Conservation (phyloP, 495 filamentous ascomycete genomes). For the Xylaria grammica region DNA sequence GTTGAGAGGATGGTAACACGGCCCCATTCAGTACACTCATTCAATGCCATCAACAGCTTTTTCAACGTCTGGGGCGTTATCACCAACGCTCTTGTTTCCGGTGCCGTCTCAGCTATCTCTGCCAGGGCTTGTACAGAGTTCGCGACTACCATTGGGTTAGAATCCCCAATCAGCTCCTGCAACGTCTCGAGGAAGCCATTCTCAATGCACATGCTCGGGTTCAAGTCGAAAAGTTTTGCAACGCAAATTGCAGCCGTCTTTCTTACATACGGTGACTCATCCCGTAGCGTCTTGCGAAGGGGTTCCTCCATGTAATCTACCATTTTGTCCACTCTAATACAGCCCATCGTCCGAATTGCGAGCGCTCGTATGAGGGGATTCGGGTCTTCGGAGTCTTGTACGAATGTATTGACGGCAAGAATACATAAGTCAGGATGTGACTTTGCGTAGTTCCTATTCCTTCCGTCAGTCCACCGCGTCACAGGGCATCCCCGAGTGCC, state of each 20-base stretch:
- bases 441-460: conserved; percentile 95
- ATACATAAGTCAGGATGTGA: conserved; percentile 99
- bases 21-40: conserved; percentile 99
- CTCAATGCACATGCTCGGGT: conserved; percentile 88
- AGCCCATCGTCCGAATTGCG: conserved; percentile 98
- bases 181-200: conserved; percentile 96
- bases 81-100: conserved; percentile 84
- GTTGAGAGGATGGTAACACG: conserved; percentile 91
- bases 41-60: conserved; percentile 94
- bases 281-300: conserved; percentile 90
- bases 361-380: conserved; percentile 95
- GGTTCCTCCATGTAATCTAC: conserved; percentile 99
- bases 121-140: conserved; percentile 93
- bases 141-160: conserved; percentile 98
- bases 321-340: conserved; percentile 99
- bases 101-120: conserved; percentile 88
- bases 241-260: conserved; percentile 99
- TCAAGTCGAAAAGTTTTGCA: conserved; percentile 96
- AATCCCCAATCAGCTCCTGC: conserved; percentile 95
- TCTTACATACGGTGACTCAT: conserved; percentile 97
- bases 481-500: neutral
- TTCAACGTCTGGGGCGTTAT: conserved; percentile 83
- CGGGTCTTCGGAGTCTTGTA: conserved; percentile 98
- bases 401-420: conserved; percentile 98
- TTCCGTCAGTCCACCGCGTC: conserved; percentile 26